Evolutionary conservation across 495 filamentous ascomycete species (phyloP).

Genomic region (Talaromyces proteolyticus): DNA sequence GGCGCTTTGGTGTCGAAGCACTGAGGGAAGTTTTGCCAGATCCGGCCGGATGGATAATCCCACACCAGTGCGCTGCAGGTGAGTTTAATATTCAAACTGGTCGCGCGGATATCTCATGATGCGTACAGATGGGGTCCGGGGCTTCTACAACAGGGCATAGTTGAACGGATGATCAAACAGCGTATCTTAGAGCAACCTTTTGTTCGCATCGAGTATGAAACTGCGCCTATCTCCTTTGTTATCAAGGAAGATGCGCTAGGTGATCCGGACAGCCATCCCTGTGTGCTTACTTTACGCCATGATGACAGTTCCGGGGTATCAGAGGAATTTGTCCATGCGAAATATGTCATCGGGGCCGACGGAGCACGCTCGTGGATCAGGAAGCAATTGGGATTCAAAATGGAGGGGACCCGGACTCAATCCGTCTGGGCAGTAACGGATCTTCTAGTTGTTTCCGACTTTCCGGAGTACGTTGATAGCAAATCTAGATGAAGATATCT

Average conservation of each 20-base stretch:
- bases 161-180: not conserved
- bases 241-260: not conserved
- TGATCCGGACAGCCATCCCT: not conserved
- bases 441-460: constrained; percentile 33
- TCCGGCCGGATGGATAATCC: constrained; percentile 46
- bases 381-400: constrained; percentile 42
- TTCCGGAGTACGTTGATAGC: constrained; percentile 8
- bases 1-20: constrained; percentile 13
- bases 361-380: constrained; percentile 57
- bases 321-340: constrained; percentile 48
- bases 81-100: not conserved
- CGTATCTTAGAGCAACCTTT: not conserved
- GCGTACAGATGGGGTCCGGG: not conserved
- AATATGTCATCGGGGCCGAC: constrained; percentile 60
- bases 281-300: not conserved
- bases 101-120: not conserved
- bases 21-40: constrained; percentile 38
- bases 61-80: constrained; percentile 19
- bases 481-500: constrained; percentile 35
- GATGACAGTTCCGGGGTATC: constrained; percentile 37
- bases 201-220: not conserved
- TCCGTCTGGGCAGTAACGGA: constrained; percentile 43
- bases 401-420: constrained; percentile 54
- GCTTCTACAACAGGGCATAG: not conserved
- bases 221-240: not conserved